phyloP scores from a whole-genome alignment of 2,329 filamentous ascomycete species.

The Cadophora luteo-olivacea region DNA sequence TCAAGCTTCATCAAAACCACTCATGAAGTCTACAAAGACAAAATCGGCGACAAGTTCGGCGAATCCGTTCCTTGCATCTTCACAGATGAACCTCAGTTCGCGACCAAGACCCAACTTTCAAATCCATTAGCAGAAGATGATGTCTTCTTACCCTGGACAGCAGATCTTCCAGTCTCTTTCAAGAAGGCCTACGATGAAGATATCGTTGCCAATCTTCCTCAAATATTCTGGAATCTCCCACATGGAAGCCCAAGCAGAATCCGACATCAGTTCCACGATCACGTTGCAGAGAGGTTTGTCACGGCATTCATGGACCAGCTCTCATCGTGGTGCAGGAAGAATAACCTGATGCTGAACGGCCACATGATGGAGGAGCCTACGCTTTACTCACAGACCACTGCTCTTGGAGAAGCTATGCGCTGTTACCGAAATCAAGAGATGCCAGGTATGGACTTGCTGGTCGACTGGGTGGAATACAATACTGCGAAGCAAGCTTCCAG shows the following conservation, averaged over 20 bases:
- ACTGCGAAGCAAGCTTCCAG: slow-evolving; percentile 45
- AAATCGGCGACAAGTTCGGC: slow-evolving; percentile 43
- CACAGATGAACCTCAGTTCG: slow-evolving; percentile 46
- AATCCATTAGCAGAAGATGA: slow-evolving; percentile 38
- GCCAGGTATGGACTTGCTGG: slow-evolving; percentile 45
- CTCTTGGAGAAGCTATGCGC: slow-evolving; percentile 46
- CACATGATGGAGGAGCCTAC: slow-evolving; percentile 47
- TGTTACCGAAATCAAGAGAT: slow-evolving; percentile 44
- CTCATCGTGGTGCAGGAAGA: slow-evolving; percentile 41
- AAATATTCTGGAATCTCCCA: slow-evolving; percentile 45
- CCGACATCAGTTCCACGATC: slow-evolving; percentile 44
- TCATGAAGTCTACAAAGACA: slow-evolving; percentile 43
- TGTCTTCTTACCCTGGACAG: slow-evolving; percentile 45
- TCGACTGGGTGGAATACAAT: slow-evolving; percentile 44
- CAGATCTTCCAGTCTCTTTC: slow-evolving; percentile 41
- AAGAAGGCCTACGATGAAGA: slow-evolving; percentile 36
- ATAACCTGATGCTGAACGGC: slow-evolving; percentile 41
- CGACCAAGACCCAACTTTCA: slow-evolving; percentile 42
- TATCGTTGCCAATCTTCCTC: slow-evolving; percentile 39
- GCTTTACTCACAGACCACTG: slow-evolving; percentile 42
- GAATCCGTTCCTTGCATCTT: slow-evolving; percentile 44
- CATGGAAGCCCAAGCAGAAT: slow-evolving; percentile 37
- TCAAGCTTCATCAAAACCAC: slow-evolving; percentile 42
- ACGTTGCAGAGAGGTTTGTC: slow-evolving; percentile 45
- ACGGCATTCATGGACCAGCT: slow-evolving; percentile 44